These are phyloP conservation scores for Rhodotorula paludigena DNA, from an alignment of 768 basidiomycete species.

Conservation along the genomic window DNA sequence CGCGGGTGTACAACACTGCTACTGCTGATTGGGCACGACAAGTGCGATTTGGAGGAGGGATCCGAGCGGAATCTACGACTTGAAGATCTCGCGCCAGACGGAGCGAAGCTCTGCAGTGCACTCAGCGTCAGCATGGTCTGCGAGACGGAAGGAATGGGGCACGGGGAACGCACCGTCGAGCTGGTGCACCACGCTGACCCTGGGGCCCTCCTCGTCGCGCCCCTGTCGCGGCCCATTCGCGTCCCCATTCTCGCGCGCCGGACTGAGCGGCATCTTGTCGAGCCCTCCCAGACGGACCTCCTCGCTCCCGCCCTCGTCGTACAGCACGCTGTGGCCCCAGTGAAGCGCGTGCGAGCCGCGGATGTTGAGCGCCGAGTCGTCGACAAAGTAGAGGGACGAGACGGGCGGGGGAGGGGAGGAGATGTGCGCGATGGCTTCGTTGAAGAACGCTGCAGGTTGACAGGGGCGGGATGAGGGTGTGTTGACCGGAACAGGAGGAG, in stretches of 20 bases:
- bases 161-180: slow-evolving; percentile 18
- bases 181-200: slow-evolving; percentile 25
- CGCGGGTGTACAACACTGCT: neutral
- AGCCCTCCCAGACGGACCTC: slow-evolving; percentile 12
- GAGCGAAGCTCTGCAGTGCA: slow-evolving; percentile 8
- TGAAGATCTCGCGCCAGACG: slow-evolving; percentile 13
- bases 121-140: no score
- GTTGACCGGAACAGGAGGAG: neutral
- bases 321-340: slow-evolving; percentile 36
- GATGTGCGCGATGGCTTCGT: slow-evolving; percentile 19
- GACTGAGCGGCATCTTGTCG: neutral
- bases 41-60: no score
- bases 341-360: slow-evolving; percentile 29
- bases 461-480: neutral
- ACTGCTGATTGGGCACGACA: no score
- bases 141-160: neutral
- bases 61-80: no score
- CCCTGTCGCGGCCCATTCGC: slow-evolving; percentile 3
- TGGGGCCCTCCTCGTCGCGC: neutral
- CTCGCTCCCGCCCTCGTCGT: slow-evolving; percentile 32
- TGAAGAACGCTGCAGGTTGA: slow-evolving; percentile 23
- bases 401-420: slow-evolving; percentile 17
- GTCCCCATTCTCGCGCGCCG: neutral
- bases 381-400: slow-evolving; percentile 37
- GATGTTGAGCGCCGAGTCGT: slow-evolving; percentile 40